phyloP scores from a whole-genome alignment of 768 basidiomycete species.

The Boletus sensibilis region DNA sequence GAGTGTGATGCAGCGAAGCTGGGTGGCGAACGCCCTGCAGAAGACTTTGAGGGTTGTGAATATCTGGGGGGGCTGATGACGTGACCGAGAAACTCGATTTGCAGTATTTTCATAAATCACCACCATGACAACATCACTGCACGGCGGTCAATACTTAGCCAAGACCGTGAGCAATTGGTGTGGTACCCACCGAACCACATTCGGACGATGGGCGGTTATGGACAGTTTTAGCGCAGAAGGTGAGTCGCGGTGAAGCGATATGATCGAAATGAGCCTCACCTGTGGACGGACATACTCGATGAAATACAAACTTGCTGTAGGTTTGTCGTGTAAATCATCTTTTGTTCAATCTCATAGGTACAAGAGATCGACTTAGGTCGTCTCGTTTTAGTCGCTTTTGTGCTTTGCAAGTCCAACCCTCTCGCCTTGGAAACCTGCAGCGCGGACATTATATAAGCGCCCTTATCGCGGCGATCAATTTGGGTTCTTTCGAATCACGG shows the following conservation, averaged over 20 bases:
- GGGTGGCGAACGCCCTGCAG: not conserved
- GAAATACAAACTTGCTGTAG: too few species aligned
- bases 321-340: not conserved
- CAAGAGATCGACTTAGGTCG: not conserved
- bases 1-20: not conserved
- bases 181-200: not conserved
- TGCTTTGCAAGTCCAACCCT: not conserved
- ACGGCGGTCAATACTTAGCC: not conserved
- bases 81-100: not conserved
- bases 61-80: not conserved
- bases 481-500: not conserved
- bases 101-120: not conserved
- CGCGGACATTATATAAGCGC: not conserved
- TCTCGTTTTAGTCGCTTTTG: not conserved
- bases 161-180: not conserved
- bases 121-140: not conserved
- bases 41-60: slow-evolving; percentile 12
- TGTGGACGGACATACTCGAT: not conserved
- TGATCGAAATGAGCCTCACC: not conserved
- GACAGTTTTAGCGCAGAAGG: not conserved
- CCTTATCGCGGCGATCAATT: not conserved
- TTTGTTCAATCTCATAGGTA: not conserved
- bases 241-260: not conserved
- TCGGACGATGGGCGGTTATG: not conserved
- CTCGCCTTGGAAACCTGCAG: not conserved